phyloP scores from a whole-genome alignment of 495 filamentous ascomycete genomes.

The Neurospora cerealis region DNA sequence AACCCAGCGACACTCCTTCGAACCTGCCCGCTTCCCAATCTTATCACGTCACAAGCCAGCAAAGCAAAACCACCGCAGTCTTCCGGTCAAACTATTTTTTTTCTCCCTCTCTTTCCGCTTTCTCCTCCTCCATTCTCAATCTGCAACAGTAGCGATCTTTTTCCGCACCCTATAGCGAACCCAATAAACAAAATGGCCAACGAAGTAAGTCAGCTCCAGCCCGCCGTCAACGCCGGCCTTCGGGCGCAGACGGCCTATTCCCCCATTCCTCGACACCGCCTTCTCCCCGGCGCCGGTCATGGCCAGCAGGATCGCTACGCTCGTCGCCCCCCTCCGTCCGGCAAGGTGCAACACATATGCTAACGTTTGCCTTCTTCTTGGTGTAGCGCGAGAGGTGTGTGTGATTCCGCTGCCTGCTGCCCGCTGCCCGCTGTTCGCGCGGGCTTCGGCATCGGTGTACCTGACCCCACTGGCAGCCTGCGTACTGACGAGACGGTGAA shows the following conservation, averaged over 20 bases:
- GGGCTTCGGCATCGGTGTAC: background rate
- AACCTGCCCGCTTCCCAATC: slow-evolving; percentile 11
- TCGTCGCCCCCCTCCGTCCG: background rate
- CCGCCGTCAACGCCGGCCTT: slow-evolving; percentile 6
- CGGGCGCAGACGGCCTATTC: slow-evolving; percentile 13
- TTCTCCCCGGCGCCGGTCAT: slow-evolving; percentile 13
- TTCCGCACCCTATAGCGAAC: slow-evolving; percentile 9
- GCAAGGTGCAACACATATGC: slow-evolving; percentile 15
- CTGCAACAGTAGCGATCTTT: slow-evolving; percentile 9
- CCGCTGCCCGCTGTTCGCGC: background rate
- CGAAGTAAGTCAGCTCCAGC: slow-evolving; percentile 45
- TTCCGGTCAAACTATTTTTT: slow-evolving; percentile 7
- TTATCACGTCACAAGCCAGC: slow-evolving; percentile 25
- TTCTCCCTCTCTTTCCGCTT: background rate
- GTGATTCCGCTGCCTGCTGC: slow-evolving; percentile 3
- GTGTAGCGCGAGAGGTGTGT: slow-evolving; percentile 76
- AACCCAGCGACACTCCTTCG: slow-evolving; percentile 12
- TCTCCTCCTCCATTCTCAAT: background rate
- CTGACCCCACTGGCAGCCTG: background rate
- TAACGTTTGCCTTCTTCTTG: slow-evolving; percentile 26
- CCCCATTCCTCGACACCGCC: slow-evolving; percentile 18
- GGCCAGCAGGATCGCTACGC: slow-evolving; percentile 20
- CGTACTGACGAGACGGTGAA: slow-evolving; percentile 18
- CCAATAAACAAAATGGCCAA: slow-evolving; percentile 46
- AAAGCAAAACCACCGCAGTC: slow-evolving; percentile 14